These are phyloP conservation scores for Zelopaecilomyces penicillatus DNA, from an alignment of 2,329 filamentous ascomycete genomes.

Conservation along the genomic window DNA sequence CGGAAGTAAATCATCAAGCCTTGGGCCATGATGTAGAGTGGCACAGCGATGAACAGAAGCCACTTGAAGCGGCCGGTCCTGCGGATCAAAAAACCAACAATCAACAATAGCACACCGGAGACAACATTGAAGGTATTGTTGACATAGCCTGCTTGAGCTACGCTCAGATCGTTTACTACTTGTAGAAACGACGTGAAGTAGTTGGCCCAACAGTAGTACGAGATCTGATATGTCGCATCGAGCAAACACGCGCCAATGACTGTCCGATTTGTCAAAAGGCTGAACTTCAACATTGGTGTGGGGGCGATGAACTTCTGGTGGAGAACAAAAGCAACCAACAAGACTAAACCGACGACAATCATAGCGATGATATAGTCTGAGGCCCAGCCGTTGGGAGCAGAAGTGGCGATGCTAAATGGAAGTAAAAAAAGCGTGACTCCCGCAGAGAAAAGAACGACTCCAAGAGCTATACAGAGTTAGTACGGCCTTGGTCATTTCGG, in stretches of 20 bases:
- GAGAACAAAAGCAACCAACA: constrained; percentile 45
- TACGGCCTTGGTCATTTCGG: background rate
- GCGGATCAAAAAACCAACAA: constrained; percentile 39
- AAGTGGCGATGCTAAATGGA: constrained; percentile 49
- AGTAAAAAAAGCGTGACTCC: constrained; percentile 55
- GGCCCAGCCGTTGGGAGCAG: constrained; percentile 41
- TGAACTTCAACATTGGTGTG: constrained; percentile 46
- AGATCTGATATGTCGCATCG: constrained; percentile 35
- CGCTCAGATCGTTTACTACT: constrained; percentile 35
- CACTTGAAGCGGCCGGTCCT: constrained; percentile 41
- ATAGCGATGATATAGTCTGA: constrained; percentile 49
- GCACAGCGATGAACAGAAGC: constrained; percentile 34
- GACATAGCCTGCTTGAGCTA: constrained; percentile 39
- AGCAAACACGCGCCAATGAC: constrained; percentile 43
- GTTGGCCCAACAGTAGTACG: constrained; percentile 44
- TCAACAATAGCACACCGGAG: constrained; percentile 39
- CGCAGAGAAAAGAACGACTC: constrained; percentile 47
- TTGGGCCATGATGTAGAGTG: constrained; percentile 46
- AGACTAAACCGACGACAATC: constrained; percentile 51
- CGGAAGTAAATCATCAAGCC: constrained; percentile 30
- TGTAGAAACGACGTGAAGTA: constrained; percentile 51
- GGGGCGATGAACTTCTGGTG: constrained; percentile 52
- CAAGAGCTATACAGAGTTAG: constrained; percentile 27
- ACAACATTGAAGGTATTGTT: constrained; percentile 43
- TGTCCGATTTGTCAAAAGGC: constrained; percentile 42